Conservation (phyloP, 116 monocot genomes). For the Zostera marina region DNA sequence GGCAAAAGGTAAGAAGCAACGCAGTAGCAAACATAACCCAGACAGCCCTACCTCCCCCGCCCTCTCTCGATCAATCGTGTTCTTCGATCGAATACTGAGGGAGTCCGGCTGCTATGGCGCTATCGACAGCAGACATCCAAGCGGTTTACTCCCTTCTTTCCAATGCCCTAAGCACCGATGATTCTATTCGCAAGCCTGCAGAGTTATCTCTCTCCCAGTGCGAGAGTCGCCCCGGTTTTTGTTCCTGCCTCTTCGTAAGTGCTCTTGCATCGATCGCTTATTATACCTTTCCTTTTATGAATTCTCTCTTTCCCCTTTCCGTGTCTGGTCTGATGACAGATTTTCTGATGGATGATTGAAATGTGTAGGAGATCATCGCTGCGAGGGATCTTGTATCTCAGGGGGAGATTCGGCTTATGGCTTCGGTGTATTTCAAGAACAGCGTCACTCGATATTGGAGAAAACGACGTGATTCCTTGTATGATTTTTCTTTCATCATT, state of each 20-base stretch:
- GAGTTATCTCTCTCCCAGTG: conserved; percentile 76
- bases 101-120: conserved; percentile 25
- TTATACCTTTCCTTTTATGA: not conserved
- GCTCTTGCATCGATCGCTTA: no score
- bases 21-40: no score
- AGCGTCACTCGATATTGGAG: conserved; percentile 83
- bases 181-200: conserved; percentile 53
- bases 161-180: conserved; percentile 65
- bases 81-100: not conserved
- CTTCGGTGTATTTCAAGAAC: conserved; percentile 97
- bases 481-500: conserved; percentile 2
- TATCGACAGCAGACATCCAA: conserved; percentile 71
- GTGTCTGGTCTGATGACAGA: not conserved
- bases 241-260: conserved; percentile 87
- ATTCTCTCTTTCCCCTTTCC: not conserved
- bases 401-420: conserved; percentile 76
- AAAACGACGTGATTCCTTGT: conserved; percentile 48
- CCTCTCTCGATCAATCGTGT: not conserved
- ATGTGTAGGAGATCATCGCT: conserved; percentile 65
- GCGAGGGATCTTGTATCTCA: conserved; percentile 49
- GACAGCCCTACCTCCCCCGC: no score
- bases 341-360: not conserved
- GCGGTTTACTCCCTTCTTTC: conserved; percentile 60
- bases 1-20: no score
- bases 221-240: conserved; percentile 90